Base-by-base conservation (phyloP, 1,139 yeast genomes). In the Debaryomyces psychrophilus region DNA sequence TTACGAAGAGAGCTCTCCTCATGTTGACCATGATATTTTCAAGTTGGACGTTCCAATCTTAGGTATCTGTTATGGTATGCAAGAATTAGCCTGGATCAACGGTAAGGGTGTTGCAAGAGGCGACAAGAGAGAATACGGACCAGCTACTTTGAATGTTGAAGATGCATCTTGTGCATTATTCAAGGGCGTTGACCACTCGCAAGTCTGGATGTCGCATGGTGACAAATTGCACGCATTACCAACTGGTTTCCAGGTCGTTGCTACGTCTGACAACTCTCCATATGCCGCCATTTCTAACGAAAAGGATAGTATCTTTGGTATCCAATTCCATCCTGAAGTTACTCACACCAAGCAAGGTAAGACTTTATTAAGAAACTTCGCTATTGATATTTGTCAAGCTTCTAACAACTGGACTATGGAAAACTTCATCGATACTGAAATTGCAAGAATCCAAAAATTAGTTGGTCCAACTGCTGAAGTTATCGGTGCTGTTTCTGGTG, bases 191-290 rank as follows among this genome's bases (percentile, higher is more conserved):
- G 95, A 90, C 70, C 86, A 92, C 73, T 90, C 96, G 50, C 87
- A 83, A 68, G 98, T 95, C 54, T 93, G 99, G 99, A 93, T 93
- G 99, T 92, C 98, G 39, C 99, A 93, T 71, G 97, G 97, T 63
- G 99, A 93, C 74, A 95, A 93, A 76, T 80, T 93, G 62, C 85
- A 85, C 60, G 89, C 92, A 44, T 79, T 93, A 59, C 99, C 99
- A 62, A 78, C 81, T 42, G 97, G 96, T 31, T 93, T 82, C 81
- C 83, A 85, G 68, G 82, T 87, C 51, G 92, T 92, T 51, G 99
- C 98, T 43, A 84, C 90, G 43, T 87, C 97, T 43, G 88, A 80
- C 57, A 93, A 93, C 81, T 92, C 98, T 39, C 99, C 99, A 45
- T 95, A 67, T 73, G 96, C 97, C 60, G 98, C 96, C 64, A 86